Evolutionary conservation across 2,329 filamentous ascomycete species (phyloP).

Genomic region (Dactylellina parvicollis): DNA sequence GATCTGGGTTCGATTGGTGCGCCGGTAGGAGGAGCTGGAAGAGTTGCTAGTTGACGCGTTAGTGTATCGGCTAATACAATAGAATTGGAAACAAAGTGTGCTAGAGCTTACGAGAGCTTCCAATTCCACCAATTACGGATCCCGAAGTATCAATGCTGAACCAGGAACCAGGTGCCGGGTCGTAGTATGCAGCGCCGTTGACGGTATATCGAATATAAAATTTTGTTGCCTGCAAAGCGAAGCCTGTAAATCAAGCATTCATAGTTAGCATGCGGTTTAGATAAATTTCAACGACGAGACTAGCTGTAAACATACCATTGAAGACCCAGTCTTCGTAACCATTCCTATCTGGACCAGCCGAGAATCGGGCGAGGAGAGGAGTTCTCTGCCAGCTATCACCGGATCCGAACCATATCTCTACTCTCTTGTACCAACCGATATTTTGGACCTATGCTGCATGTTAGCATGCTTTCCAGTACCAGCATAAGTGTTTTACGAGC

Average conservation of each 20-base stretch:
- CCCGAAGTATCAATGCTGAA: neutral
- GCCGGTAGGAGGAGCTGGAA: neutral
- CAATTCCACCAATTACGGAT: neutral
- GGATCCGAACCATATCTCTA: conserved; percentile 17
- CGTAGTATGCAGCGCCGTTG: conserved; percentile 11
- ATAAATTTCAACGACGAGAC: too few species aligned
- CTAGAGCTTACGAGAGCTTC: neutral
- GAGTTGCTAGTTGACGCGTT: neutral
- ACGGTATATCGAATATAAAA: conserved; percentile 28
- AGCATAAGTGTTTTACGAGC: neutral
- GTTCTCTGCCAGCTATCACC: conserved; percentile 15
- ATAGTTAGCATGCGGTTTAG: too few species aligned
- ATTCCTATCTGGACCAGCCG: neutral
- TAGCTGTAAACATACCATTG: neutral
- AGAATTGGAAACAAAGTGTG: neutral
- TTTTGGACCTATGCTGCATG: too few species aligned
- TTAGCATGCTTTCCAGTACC: neutral
- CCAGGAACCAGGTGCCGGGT: conserved; percentile 5
- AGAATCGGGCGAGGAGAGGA: conserved; percentile 4
- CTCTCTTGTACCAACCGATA: conserved; percentile 7
- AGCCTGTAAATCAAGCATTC: conserved; percentile 1
- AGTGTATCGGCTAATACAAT: neutral
- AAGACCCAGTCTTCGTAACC: conserved; percentile 34
- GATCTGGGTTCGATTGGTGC: neutral
- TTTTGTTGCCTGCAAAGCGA: conserved; percentile 5